phyloP scores from a whole-genome alignment of 768 basidiomycete genomes.

The Xerocomus potaroensis region DNA sequence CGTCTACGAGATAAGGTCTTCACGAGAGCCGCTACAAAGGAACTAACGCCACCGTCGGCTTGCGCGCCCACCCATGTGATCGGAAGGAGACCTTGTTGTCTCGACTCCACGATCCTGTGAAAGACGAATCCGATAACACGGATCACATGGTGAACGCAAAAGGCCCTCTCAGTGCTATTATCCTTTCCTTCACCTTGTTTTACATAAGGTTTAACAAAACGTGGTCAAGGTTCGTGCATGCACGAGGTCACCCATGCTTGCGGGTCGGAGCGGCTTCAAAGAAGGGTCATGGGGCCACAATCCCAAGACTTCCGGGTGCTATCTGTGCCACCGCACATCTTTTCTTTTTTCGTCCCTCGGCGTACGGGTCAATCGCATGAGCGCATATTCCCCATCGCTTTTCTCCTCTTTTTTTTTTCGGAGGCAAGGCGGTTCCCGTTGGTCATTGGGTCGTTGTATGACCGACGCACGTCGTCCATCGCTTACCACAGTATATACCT shows the following conservation, averaged over 20 bases:
- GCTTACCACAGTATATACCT: neutral
- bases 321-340: neutral
- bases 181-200: neutral
- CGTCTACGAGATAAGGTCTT: neutral
- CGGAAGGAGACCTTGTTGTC: neutral
- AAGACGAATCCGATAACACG: slow-evolving; percentile 3
- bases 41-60: neutral
- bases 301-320: neutral
- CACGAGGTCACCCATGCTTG: slow-evolving; percentile 9
- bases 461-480: neutral
- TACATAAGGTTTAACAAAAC: slow-evolving; percentile 15
- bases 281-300: slow-evolving; percentile 2
- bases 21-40: neutral
- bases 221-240: slow-evolving; percentile 10
- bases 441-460: no score
- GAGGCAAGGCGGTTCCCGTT: no score
- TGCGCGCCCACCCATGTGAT: neutral
- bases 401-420: neutral
- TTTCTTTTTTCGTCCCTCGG: slow-evolving; percentile 12
- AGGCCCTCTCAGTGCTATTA: neutral
- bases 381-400: slow-evolving; percentile 8
- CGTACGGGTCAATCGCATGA: slow-evolving; percentile 1
- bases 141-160: slow-evolving; percentile 16
- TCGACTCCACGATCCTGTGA: neutral
- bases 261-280: slow-evolving; percentile 2